Conservation (phyloP, 257 asterid species). For the Salvia hispanica region DNA sequence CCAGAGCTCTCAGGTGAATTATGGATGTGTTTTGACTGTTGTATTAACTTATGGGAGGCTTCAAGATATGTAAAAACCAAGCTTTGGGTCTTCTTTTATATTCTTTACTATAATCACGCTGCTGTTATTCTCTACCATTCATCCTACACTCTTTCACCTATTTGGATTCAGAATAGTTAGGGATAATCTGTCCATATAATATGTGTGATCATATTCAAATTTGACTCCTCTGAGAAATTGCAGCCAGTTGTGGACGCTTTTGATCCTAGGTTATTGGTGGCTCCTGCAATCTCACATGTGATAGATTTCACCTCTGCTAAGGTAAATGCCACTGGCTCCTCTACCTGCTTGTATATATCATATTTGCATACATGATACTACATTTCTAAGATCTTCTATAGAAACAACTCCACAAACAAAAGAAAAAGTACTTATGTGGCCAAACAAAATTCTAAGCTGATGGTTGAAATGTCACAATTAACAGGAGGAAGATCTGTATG, state of each 20-base stretch:
- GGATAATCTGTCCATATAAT: constrained; percentile 8
- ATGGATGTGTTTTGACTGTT: no score
- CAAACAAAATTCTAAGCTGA: not conserved
- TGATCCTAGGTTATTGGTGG: constrained; percentile 93
- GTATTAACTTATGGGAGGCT: no score
- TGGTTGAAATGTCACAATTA: constrained; percentile 1
- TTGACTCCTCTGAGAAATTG: constrained; percentile 29
- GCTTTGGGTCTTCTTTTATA: not conserved
- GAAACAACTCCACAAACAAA: no score
- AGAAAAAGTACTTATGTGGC: not conserved
- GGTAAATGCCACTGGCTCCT: constrained; percentile 36
- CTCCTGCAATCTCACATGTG: constrained; percentile 89
- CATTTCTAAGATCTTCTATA: constrained; percentile 4
- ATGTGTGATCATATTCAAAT: constrained; percentile 20
- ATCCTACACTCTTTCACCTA: constrained; percentile 22
- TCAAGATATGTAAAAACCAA: no score
- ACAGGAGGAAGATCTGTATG: constrained; percentile 96
- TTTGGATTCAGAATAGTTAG: constrained; percentile 7
- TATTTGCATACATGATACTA: not conserved
- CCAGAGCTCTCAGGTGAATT: no score
- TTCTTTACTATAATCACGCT: not conserved
- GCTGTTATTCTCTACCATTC: not conserved
- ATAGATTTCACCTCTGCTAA: constrained; percentile 63
- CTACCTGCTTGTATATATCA: not conserved
- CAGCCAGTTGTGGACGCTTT: constrained; percentile 93